Conservation (phyloP, 78 protist species). For the Dictyostelium capitatum region DNA sequence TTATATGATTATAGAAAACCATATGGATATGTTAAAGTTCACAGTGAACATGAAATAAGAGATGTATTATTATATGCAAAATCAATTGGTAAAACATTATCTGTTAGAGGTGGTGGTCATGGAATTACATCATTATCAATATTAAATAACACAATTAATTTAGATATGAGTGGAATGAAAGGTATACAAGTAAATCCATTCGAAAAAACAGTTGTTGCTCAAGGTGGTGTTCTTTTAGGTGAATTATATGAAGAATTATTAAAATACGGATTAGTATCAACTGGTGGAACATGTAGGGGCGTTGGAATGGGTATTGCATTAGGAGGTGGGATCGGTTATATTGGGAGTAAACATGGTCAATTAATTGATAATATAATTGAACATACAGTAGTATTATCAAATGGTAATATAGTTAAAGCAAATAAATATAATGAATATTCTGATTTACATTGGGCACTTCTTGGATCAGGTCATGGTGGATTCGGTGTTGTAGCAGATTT, state of each 20-base stretch:
- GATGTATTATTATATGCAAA: not conserved
- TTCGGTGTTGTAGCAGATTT: slow-evolving; percentile 3
- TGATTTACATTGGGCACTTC: slow-evolving; percentile 15
- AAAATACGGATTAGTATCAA: not conserved
- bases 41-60: not conserved
- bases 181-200: not conserved
- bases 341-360: slow-evolving; percentile 13
- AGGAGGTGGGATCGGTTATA: slow-evolving; percentile 27
- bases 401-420: not conserved
- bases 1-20: slow-evolving; percentile 1
- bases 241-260: slow-evolving; percentile 8
- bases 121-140: slow-evolving; percentile 7
- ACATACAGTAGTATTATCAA: not conserved
- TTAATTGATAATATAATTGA: slow-evolving; percentile 17
- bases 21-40: not conserved
- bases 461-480: slow-evolving; percentile 2
- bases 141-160: slow-evolving; percentile 4
- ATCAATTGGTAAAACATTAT: not conserved
- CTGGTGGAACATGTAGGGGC: slow-evolving; percentile 60
- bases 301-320: slow-evolving; percentile 20
- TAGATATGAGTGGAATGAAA: slow-evolving; percentile 36
- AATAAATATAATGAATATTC: not conserved
- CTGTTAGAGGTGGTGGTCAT: slow-evolving; percentile 52
- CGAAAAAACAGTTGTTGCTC: not conserved
- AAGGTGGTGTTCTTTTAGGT: slow-evolving; percentile 6